Base-by-base conservation (phyloP, 768 basidiomycete species). In the Termitomyces sp. region DNA sequence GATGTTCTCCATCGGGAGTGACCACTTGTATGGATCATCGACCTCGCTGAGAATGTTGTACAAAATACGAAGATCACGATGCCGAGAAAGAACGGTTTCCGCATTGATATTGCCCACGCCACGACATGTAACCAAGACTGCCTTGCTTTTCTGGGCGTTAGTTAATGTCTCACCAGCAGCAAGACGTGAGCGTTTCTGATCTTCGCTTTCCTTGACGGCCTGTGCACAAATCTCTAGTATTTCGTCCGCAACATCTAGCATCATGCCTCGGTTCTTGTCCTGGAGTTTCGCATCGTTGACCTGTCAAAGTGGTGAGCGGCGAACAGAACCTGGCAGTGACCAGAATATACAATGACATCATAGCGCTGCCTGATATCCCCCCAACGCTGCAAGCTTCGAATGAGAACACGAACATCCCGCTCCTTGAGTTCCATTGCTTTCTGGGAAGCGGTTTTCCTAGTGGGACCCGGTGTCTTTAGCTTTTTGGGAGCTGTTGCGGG, bases 401-500 rank as follows among this genome's bases (percentile, higher is more conserved):
- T 92, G 34, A 99, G 79, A 38, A 95, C 95, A 56, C 97, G 93
- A 27, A 98, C 86, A 69, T 99, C 97, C 43, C 97, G 86, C 70
- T 98, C 96, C 75, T 96, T 98, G 59, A 99, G 78, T 69, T 97
- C 95, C 86, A 97, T 89, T 17, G 96, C 89, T 69, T 92, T 93
- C 75, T 98, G 94, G 52, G 87, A 90, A 4, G 92, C 90, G 4
- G 90, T 89, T 78, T 98, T 98, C 64, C 95, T 82, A 57, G 87
- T 84, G 4, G 86, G 82, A 34, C 83, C 82, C 19, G 87, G 84
- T 3, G 73, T 75, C 66, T 88, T 90, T 53, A 87, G 85, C 71
- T 93, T 87, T 79, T 92, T 89, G 35, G 83, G 74, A 19, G 86
- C 75, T 58, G 87, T 73, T 5, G 85, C 73, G 5, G 86, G 71